phyloP scores from a whole-genome alignment of 73 alveolate species.

The Paramecium sexaurelia region DNA sequence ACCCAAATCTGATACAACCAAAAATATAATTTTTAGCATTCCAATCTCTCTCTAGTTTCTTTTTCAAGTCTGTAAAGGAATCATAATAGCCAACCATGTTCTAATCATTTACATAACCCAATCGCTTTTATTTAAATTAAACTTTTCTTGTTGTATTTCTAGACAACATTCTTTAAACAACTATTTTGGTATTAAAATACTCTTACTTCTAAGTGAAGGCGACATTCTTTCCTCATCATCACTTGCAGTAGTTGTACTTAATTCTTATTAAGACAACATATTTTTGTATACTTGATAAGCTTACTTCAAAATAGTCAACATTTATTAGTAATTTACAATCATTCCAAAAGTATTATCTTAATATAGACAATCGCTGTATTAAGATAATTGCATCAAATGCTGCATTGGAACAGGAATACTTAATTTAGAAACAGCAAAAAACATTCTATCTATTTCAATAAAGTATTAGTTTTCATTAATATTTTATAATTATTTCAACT shows the following conservation, averaged over 20 bases:
- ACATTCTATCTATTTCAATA: conserved; percentile 50
- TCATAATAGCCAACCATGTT: conserved; percentile 34
- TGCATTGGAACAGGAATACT: neutral
- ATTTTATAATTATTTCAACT: neutral
- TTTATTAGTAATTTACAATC: conserved; percentile 20
- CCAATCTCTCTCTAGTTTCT: conserved; percentile 49
- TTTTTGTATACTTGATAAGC: neutral
- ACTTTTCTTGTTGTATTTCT: neutral
- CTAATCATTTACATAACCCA: conserved; percentile 30
- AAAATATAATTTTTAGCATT: conserved; percentile 41
- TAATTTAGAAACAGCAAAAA: neutral
- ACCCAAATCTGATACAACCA: conserved; percentile 48
- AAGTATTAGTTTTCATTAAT: neutral
- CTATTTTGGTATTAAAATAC: neutral
- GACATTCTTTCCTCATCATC: conserved; percentile 56
- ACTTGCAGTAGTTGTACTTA: conserved; percentile 56
- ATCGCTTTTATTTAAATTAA: conserved; percentile 3
- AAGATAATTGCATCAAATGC: neutral
- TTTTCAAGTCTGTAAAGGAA: conserved; percentile 23
- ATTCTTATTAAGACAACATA: conserved; percentile 45
- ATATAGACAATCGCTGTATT: neutral
- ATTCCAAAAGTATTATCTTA: conserved; percentile 28
- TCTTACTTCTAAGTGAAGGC: conserved; percentile 12
- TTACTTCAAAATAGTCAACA: neutral
- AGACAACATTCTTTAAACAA: conserved; percentile 28